Conservation (phyloP, 1,284 basidiomycete species). For the Apiotrichum mycotoxinovorans region DNA sequence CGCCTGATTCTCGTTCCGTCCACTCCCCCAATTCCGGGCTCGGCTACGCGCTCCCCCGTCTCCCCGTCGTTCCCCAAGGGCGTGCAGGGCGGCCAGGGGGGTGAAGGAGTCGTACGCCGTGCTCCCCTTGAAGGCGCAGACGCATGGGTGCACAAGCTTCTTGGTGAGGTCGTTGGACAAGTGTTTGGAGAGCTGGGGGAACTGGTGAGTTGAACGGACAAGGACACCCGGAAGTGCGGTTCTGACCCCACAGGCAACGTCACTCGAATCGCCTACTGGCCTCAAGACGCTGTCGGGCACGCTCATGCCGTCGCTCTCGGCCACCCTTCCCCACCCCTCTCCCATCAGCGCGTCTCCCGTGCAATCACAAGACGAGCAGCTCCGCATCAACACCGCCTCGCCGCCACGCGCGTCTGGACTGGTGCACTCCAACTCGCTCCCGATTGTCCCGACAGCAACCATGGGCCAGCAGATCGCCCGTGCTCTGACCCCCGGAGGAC, state of each 20-base stretch:
- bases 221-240: neutral
- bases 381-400: constrained; percentile 4
- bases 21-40: constrained; percentile 28
- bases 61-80: constrained; percentile 6
- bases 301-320: constrained; percentile 44
- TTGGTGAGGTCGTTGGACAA: constrained; percentile 79
- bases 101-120: constrained; percentile 15
- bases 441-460: constrained; percentile 12
- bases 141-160: constrained; percentile 70
- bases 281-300: constrained; percentile 47
- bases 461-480: constrained; percentile 31
- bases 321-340: constrained; percentile 16
- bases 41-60: neutral
- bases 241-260: constrained; percentile 35
- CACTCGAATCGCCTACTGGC: constrained; percentile 47
- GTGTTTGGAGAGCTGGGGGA: constrained; percentile 76
- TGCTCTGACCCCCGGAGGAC: constrained; percentile 41
- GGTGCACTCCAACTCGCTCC: constrained; percentile 21
- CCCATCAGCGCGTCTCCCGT: constrained; percentile 2
- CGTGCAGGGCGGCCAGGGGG: neutral
- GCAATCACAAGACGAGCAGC: constrained; percentile 10
- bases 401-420: neutral
- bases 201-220: constrained; percentile 53
- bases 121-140: constrained; percentile 35
- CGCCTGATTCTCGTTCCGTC: constrained; percentile 54